Evolutionary conservation across 257 asterid species (phyloP), one percentile per base, ranked within the genome.

Genomic region (Solanum corneliomulleri): DNA sequence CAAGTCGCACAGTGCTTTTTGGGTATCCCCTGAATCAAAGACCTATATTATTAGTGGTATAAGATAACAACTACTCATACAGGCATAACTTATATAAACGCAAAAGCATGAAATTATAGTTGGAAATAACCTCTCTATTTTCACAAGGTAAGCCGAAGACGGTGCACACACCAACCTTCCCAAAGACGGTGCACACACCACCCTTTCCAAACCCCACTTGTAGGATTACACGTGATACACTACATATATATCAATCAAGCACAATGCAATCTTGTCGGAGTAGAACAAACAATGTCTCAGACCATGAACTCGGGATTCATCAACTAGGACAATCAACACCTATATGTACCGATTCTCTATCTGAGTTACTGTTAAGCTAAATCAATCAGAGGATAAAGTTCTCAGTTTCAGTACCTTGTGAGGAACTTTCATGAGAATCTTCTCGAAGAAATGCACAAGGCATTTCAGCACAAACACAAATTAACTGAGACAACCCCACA

Each of bases 401-500:
- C 25, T 16, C 23, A 39, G 16, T 45, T 80, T 27, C 35, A 21
- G 41, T 44, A 78, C 84, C 58, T 44, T 27, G 15, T 11, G 14
- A 44, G 41, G 10, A 78, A 88, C 89, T 80, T 31, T 69, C 81
- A 29, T 10, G 15, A 23, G 81, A 37, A 37, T 80, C 87, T 23
- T 86, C 42, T 44, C 78, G 42, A 83, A 44, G 52, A 86, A 89
- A 87, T 35, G 92, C 83, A 47, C 96, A 92, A 66, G 83, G 91
- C 45, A 70, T 62, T 88, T 90, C 91, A 45, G 88, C 94, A 88
- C 97, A 94, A 89, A 93, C 86, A 88, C 98, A 94, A 89, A 91
- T 52, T 44, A 89, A 89, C 45, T 87, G 90, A 71, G 82, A 85
- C 89, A 75, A 71, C 10, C 29, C 88, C 31, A 91, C 83, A 83